A percentile compares a stretch with the other conserved stretches of the same genome.
phyloP scores from a whole-genome alignment of 345 rosid species.

The Lagerstroemia speciosa region DNA sequence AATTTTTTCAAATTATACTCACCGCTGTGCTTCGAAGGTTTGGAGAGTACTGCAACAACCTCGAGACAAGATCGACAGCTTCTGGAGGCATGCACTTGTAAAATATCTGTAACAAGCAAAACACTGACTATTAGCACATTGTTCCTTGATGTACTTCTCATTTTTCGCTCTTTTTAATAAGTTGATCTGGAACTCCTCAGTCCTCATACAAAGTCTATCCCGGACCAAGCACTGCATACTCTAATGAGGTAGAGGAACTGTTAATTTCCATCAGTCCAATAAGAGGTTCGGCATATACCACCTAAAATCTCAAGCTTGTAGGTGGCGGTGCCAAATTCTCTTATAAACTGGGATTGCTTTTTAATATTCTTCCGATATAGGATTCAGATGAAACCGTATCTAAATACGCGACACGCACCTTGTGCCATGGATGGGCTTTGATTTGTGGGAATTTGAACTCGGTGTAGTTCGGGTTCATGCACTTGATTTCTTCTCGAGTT shows the following conservation, averaged over 20 bases:
- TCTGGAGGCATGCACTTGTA: slow-evolving; percentile 96
- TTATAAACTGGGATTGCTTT: too few relatives aligned
- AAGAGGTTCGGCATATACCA: too few relatives aligned
- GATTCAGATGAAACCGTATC: not conserved
- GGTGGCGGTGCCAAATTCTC: too few relatives aligned
- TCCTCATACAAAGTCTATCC: too few relatives aligned
- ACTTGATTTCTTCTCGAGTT: slow-evolving; percentile 93
- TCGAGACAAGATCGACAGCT: slow-evolving; percentile 96
- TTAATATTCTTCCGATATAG: too few relatives aligned
- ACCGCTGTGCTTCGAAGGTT: slow-evolving; percentile 89
- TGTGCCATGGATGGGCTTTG: slow-evolving; percentile 99
- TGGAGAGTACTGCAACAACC: slow-evolving; percentile 92
- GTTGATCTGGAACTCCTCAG: too few relatives aligned
- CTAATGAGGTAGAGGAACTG: not conserved
- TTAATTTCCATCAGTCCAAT: too few relatives aligned
- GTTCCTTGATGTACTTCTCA: not conserved
- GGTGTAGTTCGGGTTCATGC: slow-evolving; percentile 97
- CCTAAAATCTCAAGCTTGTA: too few relatives aligned
- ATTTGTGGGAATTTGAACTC: slow-evolving; percentile 98
- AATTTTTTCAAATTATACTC: slow-evolving; percentile 20
- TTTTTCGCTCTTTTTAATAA: too few relatives aligned
- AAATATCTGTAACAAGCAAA: slow-evolving; percentile 50
- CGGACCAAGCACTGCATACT: not conserved
- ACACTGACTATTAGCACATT: not conserved
- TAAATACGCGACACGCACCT: slow-evolving; percentile 34